Evolutionary conservation across 768 basidiomycete species (phyloP), one percentile per base, ranked within the genome.

Genomic region (Agaricus sinodeliciosus): DNA sequence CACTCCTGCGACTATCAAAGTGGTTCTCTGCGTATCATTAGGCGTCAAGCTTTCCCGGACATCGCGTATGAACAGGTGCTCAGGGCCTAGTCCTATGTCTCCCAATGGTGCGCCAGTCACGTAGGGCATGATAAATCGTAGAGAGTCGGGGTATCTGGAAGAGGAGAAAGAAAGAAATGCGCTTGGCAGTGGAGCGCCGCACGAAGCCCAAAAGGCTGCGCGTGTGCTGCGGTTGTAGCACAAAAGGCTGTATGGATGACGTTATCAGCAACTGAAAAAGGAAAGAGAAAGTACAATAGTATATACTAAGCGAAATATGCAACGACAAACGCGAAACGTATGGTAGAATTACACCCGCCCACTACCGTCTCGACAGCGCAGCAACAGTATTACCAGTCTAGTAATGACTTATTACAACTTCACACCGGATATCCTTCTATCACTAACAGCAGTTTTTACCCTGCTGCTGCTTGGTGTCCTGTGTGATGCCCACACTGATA

Each of bases 401-500:
- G 22, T 22, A 22, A 22, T 22, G 22, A 22, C 22, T 22, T 22
- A 22, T 22, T 22, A 22, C 22, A 22, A 22, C 22, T 22, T 3
- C 31, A 31, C 31, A 31, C 11, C 31, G 31, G 31, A 31, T 31
- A 31, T 31, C 31, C 6, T 31, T 1, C 31, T 8, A 31, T 50
- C 53, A 45, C 60, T 62, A 89, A 67, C 87, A 90, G 68, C 87
- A 89, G 65, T 80, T 79, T 67, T 76, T 69, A 55, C 75, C 72
- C 62, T 80, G 73, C 59, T 75, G 41, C 75, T 73, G 49, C 59
- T 76, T 79, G 53, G 78, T 68, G 62, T 87, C 84, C 49, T 83
- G 76, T 59, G 80, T 87, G n/a, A 82, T 85, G 36, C 81, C 82
- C 55, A 98, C 88, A 31, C 80, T 85, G 71, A 98, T 87, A 51